A percentile compares a stretch with the other conserved stretches of the same genome.
phyloP scores from a whole-genome alignment of 202 grass and related monocot genomes.

The Panicum virgatum region DNA sequence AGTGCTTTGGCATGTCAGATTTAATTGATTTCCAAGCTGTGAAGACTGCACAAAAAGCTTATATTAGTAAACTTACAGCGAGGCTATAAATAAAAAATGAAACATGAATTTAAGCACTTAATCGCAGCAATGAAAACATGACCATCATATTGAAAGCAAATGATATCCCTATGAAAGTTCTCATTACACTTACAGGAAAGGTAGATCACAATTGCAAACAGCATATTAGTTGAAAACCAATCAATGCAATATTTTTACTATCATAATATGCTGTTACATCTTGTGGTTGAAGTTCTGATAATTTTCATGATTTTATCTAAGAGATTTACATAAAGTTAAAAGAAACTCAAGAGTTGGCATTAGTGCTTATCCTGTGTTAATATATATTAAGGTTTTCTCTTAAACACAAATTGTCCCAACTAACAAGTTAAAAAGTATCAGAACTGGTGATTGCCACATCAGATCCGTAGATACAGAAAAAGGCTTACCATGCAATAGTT shows the following conservation, averaged over 20 bases:
- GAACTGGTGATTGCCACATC: conserved; percentile 3
- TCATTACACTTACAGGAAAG: conserved; percentile 7
- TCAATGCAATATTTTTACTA: conserved; percentile 15
- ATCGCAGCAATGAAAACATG: neutral
- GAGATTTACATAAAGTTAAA: neutral
- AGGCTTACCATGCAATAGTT: conserved; percentile 65
- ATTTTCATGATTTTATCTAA: conserved; percentile 1
- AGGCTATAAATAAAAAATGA: conserved; percentile 2
- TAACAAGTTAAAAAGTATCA: neutral
- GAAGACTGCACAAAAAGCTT: conserved; percentile 59
- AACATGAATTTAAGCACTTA: conserved; percentile 23
- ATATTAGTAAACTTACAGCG: conserved; percentile 17
- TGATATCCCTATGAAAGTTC: neutral
- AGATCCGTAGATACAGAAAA: neutral
- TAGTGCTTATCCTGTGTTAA: neutral
- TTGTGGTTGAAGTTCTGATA: neutral
- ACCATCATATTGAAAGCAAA: conserved; percentile 2
- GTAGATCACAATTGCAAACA: neutral
- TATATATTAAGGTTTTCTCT: conserved; percentile 9
- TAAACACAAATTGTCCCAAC: conserved; percentile 20
- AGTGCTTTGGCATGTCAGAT: conserved; percentile 71
- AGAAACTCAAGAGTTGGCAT: conserved; percentile 13
- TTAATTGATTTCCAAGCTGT: conserved; percentile 58
- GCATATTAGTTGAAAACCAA: conserved; percentile 6
- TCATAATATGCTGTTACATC: neutral